Evolutionary conservation across 2,329 filamentous ascomycete genomes (phyloP).

Genomic region (Cryphonectria japonica): DNA sequence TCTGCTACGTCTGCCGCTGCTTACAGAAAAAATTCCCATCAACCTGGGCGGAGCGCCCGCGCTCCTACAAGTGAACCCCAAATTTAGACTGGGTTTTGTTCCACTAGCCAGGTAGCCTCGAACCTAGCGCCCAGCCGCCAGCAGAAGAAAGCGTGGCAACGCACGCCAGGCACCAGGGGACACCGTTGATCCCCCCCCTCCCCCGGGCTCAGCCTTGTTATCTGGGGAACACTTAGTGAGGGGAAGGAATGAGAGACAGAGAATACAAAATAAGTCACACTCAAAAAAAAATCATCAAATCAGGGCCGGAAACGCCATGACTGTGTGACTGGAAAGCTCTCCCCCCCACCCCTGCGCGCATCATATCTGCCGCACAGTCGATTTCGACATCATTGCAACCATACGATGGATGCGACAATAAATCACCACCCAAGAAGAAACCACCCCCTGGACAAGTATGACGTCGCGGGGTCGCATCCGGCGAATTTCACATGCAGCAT

Average conservation of each 20-base stretch:
- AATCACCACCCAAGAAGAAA: not conserved
- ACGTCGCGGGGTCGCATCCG: slow-evolving; percentile 14
- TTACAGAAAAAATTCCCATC: not conserved
- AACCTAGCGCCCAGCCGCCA: not conserved
- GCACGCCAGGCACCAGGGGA: not conserved
- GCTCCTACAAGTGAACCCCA: not conserved
- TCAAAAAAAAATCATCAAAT: not conserved
- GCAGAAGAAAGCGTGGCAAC: not conserved
- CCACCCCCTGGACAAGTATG: not conserved
- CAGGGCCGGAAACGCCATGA: not conserved
- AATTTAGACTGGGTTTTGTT: not conserved
- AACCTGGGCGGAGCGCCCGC: not conserved
- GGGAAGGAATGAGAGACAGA: not conserved
- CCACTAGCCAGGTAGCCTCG: not conserved
- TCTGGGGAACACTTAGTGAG: not conserved
- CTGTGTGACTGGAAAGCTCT: not conserved
- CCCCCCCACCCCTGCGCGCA: not conserved
- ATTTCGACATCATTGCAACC: not conserved
- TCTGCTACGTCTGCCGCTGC: not conserved
- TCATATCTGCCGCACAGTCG: not conserved
- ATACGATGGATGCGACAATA: not conserved
- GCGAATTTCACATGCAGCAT: not conserved
- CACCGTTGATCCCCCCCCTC: not conserved
- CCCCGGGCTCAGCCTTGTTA: not conserved
- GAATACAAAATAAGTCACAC: not conserved